Evolutionary conservation across 1,284 basidiomycete species (phyloP).

Genomic region (Papiliotrema fonsecae): DNA sequence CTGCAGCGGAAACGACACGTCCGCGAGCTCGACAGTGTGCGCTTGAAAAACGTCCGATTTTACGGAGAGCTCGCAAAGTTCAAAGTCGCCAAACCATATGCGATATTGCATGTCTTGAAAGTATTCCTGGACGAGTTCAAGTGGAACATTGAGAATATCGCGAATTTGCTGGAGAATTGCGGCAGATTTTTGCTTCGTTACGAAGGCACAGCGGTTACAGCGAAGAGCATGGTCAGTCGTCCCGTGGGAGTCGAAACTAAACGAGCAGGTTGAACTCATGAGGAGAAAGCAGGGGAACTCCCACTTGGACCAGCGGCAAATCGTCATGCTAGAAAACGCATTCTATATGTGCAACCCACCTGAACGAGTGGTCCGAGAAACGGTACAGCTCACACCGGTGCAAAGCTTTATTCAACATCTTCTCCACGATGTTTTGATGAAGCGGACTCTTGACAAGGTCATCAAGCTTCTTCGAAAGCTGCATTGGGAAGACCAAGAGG

Average conservation of each 20-base stretch:
- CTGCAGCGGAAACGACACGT: conserved; percentile 90
- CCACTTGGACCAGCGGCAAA: conserved; percentile 85
- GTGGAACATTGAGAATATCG: conserved; percentile 88
- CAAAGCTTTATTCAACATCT: conserved; percentile 91
- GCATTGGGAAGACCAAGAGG: conserved; percentile 78
- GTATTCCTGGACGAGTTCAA: conserved; percentile 94
- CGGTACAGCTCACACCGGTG: conserved; percentile 79
- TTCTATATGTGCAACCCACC: conserved; percentile 99
- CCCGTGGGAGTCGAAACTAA: conserved; percentile 7
- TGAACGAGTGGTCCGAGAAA: conserved; percentile 76
- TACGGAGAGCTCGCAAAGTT: conserved; percentile 93
- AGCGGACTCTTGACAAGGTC: conserved; percentile 89
- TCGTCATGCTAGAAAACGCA: conserved; percentile 90
- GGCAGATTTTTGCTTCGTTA: conserved; percentile 85
- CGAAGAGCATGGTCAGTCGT: conserved; percentile 46
- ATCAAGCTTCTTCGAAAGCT: conserved; percentile 86
- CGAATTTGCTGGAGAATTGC: conserved; percentile 86
- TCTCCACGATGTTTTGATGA: conserved; percentile 82
- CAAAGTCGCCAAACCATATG: conserved; percentile 81
- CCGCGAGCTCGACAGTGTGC: conserved; percentile 76
- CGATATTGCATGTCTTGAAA: conserved; percentile 94
- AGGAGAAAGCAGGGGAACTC: conserved; percentile 86
- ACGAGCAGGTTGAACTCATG: conserved; percentile 77
- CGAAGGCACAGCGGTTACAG: conserved; percentile 80
- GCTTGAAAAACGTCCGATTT: conserved; percentile 87